These are phyloP conservation scores for Lecanicillium sp. DNA, from an alignment of 2,329 filamentous ascomycete genomes.

Conservation along the genomic window DNA sequence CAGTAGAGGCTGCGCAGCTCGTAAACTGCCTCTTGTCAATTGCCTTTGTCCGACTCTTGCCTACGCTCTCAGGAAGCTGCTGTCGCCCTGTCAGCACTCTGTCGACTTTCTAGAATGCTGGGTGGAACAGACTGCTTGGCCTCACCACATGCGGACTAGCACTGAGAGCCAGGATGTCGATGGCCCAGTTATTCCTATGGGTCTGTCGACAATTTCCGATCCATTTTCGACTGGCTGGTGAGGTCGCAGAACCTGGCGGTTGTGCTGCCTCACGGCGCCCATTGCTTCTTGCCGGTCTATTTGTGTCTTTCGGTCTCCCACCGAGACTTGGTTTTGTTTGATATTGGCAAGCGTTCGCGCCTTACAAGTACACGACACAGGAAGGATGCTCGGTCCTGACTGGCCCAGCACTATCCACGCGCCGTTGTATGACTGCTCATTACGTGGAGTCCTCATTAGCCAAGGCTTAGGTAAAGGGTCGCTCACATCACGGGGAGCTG, in stretches of 20 bases:
- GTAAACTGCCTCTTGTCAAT: background rate
- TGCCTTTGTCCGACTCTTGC: background rate
- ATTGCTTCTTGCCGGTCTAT: background rate
- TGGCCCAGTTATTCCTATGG: constrained; percentile 8
- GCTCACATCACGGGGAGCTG: background rate
- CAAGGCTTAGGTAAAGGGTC: background rate
- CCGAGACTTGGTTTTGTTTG: no score
- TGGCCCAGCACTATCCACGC: background rate
- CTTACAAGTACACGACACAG: no score
- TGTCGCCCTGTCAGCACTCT: constrained; percentile 5
- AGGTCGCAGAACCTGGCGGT: no score
- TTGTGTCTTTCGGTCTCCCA: no score
- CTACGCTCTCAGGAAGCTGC: background rate
- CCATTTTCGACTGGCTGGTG: constrained; percentile 28
- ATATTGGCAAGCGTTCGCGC: no score
- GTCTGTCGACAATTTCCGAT: constrained; percentile 22
- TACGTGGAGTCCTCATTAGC: background rate
- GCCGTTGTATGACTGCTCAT: no score
- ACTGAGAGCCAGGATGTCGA: background rate
- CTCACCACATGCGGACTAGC: constrained; percentile 1
- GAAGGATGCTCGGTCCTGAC: background rate
- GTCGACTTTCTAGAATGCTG: constrained; percentile 11
- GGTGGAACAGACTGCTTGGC: constrained; percentile 1
- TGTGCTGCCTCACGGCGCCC: no score
- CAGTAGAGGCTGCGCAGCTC: no score